Conservation (phyloP, 495 filamentous ascomycete species). For the Podospora pseudoanserina region DNA sequence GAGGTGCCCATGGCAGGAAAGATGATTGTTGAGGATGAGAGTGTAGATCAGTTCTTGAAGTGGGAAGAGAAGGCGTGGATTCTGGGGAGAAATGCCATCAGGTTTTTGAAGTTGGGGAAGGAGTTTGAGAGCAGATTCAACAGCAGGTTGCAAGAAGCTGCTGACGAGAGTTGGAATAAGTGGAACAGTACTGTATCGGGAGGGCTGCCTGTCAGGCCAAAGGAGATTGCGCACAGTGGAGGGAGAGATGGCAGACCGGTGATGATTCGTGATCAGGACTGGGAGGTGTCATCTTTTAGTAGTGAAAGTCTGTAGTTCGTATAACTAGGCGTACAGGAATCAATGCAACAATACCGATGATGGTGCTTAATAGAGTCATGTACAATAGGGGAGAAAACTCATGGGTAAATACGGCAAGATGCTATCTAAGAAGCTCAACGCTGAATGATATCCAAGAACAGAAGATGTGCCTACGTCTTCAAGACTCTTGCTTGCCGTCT, state of each 20-base stretch:
- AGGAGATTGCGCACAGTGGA: neutral
- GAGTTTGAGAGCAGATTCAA: slow-evolving; percentile 23
- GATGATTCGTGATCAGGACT: slow-evolving; percentile 3
- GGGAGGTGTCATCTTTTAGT: slow-evolving; percentile 4
- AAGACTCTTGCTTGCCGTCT: too few relatives aligned
- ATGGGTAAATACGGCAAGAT: too few relatives aligned
- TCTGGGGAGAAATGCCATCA: slow-evolving; percentile 25
- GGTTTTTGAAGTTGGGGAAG: slow-evolving; percentile 23
- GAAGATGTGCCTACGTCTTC: too few relatives aligned
- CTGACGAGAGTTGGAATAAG: neutral
- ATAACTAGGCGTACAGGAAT: too few relatives aligned
- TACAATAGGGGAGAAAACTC: too few relatives aligned
- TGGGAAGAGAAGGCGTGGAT: slow-evolving; percentile 27
- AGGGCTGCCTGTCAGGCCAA: neutral
- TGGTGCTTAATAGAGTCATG: too few relatives aligned
- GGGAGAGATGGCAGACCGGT: neutral
- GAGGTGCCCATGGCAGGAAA: slow-evolving; percentile 28
- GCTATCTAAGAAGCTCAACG: too few relatives aligned
- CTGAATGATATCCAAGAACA: neutral
- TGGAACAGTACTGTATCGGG: neutral
- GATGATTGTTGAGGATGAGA: slow-evolving; percentile 25
- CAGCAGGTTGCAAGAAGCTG: slow-evolving; percentile 13
- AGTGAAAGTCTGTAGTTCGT: slow-evolving; percentile 6
- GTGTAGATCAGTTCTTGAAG: slow-evolving; percentile 24
- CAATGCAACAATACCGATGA: neutral